Evolutionary conservation across 768 basidiomycete genomes (phyloP).

Genomic region (Suillus fuscotomentosus): DNA sequence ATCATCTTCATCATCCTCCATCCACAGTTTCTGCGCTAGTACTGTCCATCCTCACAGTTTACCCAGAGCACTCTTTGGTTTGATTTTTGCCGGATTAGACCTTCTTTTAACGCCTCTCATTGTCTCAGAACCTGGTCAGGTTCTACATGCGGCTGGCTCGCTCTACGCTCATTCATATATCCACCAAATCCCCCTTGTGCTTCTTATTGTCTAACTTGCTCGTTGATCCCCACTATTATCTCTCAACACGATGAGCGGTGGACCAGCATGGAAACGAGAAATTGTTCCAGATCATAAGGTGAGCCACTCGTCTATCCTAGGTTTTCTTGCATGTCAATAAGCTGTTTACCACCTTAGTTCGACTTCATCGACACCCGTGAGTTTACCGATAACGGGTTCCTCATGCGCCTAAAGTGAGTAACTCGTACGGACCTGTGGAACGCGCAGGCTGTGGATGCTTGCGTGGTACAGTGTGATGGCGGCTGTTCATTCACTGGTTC

Average conservation of each 20-base stretch:
- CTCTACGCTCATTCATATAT: slow-evolving; percentile 23
- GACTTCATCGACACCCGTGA: slow-evolving; percentile 95
- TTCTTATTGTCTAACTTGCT: slow-evolving; percentile 20
- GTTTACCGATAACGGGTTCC: slow-evolving; percentile 84
- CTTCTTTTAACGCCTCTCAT: slow-evolving; percentile 25
- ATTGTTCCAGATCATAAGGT: slow-evolving; percentile 98
- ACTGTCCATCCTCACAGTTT: slow-evolving; percentile 17
- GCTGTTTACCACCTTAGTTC: slow-evolving; percentile 53
- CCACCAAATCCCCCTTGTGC: slow-evolving; percentile 21
- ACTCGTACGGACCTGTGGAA: neutral
- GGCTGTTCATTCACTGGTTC: neutral
- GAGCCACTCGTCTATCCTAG: slow-evolving; percentile 15
- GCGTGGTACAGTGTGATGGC: neutral
- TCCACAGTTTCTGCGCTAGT: slow-evolving; percentile 21
- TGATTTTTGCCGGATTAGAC: neutral
- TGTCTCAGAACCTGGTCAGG: slow-evolving; percentile 15
- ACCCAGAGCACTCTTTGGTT: neutral
- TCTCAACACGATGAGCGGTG: slow-evolving; percentile 39
- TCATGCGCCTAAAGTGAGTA: slow-evolving; percentile 82
- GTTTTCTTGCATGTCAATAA: slow-evolving; percentile 3
- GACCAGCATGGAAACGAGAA: slow-evolving; percentile 94
- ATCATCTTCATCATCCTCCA: neutral
- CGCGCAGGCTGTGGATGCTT: neutral
- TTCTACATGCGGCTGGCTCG: slow-evolving; percentile 36
- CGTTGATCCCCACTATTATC: slow-evolving; percentile 13